Evolutionary conservation across 495 filamentous ascomycete species (phyloP).

Genomic region (Usnea hakonensis): DNA sequence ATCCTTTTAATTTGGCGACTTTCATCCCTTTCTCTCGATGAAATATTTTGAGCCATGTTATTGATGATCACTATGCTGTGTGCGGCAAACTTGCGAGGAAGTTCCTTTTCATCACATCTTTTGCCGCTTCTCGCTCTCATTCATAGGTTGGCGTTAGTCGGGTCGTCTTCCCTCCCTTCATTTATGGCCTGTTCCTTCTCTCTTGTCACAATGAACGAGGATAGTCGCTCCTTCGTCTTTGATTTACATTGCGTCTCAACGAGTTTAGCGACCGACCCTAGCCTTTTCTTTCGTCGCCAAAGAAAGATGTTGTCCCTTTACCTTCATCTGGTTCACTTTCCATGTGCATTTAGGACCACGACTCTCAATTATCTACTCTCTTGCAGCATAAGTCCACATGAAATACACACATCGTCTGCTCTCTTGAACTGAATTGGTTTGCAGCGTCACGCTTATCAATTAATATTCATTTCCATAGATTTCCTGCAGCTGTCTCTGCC

Average conservation of each 20-base stretch:
- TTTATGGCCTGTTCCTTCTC: too few species aligned
- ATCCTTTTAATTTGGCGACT: background rate
- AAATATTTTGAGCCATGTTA: background rate
- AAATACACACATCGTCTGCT: background rate
- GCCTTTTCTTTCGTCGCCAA: background rate
- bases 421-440: background rate
- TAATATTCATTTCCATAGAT: background rate
- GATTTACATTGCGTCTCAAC: background rate
- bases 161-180: too few species aligned
- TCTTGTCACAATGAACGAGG: background rate
- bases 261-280: background rate
- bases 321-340: background rate
- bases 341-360: background rate
- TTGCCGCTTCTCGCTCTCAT: background rate
- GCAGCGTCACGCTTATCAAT: background rate
- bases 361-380: background rate
- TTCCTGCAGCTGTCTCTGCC: background rate
- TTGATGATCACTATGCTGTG: background rate
- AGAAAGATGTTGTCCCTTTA: background rate
- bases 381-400: background rate
- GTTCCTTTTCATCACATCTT: too few species aligned
- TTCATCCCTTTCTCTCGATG: background rate
- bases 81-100: background rate
- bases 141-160: too few species aligned
- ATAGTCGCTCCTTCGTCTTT: background rate